These are phyloP conservation scores for Fagopyrum tataricum DNA, from an alignment of 148 eudicot genomes.

Conservation along the genomic window DNA sequence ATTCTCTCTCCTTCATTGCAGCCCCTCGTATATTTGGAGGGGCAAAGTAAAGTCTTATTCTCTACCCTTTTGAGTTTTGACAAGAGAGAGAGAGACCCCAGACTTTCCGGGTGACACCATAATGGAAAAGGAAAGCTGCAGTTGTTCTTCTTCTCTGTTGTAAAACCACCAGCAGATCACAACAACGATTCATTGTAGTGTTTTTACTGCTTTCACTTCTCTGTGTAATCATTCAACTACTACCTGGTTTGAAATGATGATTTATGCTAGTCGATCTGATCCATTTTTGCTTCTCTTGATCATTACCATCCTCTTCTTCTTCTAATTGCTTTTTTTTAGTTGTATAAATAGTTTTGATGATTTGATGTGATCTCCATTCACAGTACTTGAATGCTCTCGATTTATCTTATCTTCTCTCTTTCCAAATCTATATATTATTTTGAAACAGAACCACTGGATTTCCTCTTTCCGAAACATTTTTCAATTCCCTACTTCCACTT, in stretches of 20 bases:
- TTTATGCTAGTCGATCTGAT: background rate
- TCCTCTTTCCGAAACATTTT: background rate
- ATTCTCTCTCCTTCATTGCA: background rate
- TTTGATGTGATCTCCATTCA: background rate
- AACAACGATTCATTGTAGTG: background rate
- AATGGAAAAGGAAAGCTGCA: constrained; percentile 8
- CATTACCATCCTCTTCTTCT: background rate
- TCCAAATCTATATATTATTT: background rate
- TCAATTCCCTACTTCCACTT: background rate
- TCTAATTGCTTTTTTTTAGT: background rate
- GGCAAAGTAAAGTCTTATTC: background rate
- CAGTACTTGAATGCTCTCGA: no score
- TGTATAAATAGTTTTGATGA: background rate
- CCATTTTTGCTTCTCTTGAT: background rate
- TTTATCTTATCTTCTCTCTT: no score
- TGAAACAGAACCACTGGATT: background rate
- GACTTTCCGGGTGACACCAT: background rate
- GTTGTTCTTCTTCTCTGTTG: background rate
- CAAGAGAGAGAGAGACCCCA: background rate
- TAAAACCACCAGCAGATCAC: background rate
- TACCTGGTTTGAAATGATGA: background rate
- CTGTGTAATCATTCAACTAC: background rate
- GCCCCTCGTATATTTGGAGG: background rate
- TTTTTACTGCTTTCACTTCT: background rate
- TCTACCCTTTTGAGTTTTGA: background rate